These are phyloP conservation scores for Ophiosphaerella narmari DNA, from an alignment of 2,329 filamentous ascomycete species.

Conservation along the genomic window DNA sequence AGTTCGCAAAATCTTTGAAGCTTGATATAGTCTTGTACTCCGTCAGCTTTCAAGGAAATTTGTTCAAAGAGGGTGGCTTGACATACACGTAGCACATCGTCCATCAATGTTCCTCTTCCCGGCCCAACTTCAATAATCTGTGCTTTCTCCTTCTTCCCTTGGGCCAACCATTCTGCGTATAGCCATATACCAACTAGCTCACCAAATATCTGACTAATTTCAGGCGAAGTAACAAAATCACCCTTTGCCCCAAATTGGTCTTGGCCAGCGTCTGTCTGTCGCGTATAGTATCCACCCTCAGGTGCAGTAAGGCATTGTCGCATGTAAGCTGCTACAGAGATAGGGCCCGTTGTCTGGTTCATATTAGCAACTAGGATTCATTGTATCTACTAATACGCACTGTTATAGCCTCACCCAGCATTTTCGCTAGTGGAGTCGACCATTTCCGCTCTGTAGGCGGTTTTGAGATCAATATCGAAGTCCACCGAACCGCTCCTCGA, in stretches of 20 bases:
- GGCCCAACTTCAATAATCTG: conserved; percentile 94
- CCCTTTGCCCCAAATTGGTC: conserved; percentile 93
- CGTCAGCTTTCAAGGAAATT: conserved; percentile 13
- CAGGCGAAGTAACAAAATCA: conserved; percentile 95
- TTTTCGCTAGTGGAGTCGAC: conserved; percentile 91
- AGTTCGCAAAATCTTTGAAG: conserved; percentile 76
- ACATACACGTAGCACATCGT: conserved; percentile 85
- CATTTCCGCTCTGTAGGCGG: conserved; percentile 62
- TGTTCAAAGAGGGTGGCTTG: not conserved
- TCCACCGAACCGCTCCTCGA: conserved; percentile 45
- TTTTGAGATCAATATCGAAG: conserved; percentile 18
- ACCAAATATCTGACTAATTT: conserved; percentile 96
- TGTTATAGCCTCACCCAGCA: conserved; percentile 82
- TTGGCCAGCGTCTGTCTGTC: conserved; percentile 65
- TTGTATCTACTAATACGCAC: conserved; percentile 53
- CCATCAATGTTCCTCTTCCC: conserved; percentile 93
- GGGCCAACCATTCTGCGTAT: conserved; percentile 93
- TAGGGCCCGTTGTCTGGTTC: conserved; percentile 78
- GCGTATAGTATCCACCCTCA: conserved; percentile 90
- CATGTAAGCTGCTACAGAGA: conserved; percentile 94
- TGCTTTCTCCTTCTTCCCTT: conserved; percentile 75
- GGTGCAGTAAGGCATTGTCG: conserved; percentile 96
- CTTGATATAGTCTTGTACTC: conserved; percentile 72
- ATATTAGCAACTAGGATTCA: not conserved
- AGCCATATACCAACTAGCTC: conserved; percentile 95